These are phyloP conservation scores for Kockovaella imperatae DNA, from an alignment of 768 basidiomycete species.

Conservation along the genomic window DNA sequence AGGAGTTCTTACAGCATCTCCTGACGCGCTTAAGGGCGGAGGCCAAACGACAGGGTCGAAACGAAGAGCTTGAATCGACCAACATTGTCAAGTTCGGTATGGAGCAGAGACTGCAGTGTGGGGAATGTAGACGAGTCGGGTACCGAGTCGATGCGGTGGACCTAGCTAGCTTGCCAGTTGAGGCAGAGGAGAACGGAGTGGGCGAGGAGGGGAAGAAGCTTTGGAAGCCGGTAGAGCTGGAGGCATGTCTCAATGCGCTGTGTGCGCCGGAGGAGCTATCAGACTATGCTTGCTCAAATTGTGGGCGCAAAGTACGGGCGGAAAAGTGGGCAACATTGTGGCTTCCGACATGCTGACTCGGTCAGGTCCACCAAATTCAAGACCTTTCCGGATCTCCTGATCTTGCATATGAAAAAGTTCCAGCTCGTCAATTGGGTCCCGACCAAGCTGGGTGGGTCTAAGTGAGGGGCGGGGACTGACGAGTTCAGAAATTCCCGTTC, in stretches of 20 bases:
- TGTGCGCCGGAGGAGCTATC: conserved; percentile 29
- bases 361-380: conserved; percentile 65
- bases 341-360: conserved; percentile 6
- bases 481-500: conserved; percentile 71
- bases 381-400: conserved; percentile 78
- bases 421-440: conserved; percentile 96
- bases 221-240: conserved; percentile 60
- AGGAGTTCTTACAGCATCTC: conserved; percentile 84
- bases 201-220: conserved; percentile 57
- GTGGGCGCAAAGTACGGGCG: conserved; percentile 61
- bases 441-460: conserved; percentile 68
- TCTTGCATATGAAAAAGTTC: conserved; percentile 88
- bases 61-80: conserved; percentile 55
- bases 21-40: conserved; percentile 58
- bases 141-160: conserved; percentile 73
- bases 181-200: conserved; percentile 53
- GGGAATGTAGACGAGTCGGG: conserved; percentile 66
- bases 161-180: conserved; percentile 70
- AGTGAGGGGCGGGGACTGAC: background rate
- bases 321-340: conserved; percentile 53
- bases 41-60: conserved; percentile 43
- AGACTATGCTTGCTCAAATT: conserved; percentile 74
- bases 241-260: conserved; percentile 51
- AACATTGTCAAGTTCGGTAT: conserved; percentile 68
- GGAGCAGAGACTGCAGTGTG: conserved; percentile 82